A percentile compares a stretch with the other conserved stretches of the same genome.
These are phyloP conservation scores for Amanita muscaria DNA, from an alignment of 768 basidiomycete species.

Conservation along the genomic window DNA sequence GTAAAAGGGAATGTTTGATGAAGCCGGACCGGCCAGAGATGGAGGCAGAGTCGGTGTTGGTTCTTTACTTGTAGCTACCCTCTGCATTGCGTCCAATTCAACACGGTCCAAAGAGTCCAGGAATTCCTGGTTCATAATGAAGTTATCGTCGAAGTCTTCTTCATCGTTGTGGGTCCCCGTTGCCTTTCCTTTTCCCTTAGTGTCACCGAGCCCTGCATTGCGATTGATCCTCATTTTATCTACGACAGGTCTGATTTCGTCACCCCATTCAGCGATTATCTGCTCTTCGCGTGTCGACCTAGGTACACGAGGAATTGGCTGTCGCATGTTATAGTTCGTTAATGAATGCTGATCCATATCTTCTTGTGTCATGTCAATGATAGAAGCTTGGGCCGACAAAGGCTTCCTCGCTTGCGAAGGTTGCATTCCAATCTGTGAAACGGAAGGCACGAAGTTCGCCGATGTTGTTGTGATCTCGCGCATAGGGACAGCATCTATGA, in stretches of 20 bases:
- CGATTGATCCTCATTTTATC: neutral
- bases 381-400: neutral
- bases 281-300: no score
- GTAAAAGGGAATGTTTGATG: neutral
- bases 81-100: conserved; percentile 19
- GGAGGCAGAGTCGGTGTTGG: neutral
- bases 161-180: conserved; percentile 20
- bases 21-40: neutral
- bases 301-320: no score
- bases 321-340: neutral
- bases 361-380: conserved; percentile 5
- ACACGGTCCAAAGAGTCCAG: conserved; percentile 29
- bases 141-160: conserved; percentile 17
- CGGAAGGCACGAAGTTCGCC: neutral
- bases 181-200: conserved; percentile 10
- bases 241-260: no score
- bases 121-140: conserved; percentile 28
- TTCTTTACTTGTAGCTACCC: neutral
- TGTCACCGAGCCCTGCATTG: neutral
- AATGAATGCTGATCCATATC: neutral
- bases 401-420: neutral
- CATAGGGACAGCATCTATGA: no score
- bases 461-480: neutral
- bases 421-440: neutral
- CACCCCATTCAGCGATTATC: no score